Percentiles rank a stretch among this genome's conserved stretches.
These are phyloP conservation scores for Wakefieldia striispora DNA, from an alignment of 768 basidiomycete genomes.

Conservation along the genomic window DNA sequence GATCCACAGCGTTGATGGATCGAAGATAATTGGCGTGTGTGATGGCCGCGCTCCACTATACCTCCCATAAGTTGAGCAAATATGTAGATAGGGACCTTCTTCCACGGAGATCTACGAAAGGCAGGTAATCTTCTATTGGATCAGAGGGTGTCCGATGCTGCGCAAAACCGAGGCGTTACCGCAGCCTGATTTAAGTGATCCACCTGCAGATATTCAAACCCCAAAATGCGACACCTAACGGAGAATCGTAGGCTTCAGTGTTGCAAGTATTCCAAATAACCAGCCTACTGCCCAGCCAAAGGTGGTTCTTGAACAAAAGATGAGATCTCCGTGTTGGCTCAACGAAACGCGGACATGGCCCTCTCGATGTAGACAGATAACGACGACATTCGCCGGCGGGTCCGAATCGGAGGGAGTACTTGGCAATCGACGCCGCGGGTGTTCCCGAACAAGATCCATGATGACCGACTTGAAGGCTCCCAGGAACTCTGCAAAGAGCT, in stretches of 20 bases:
- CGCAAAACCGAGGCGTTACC: too few relatives aligned
- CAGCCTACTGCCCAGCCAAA: slow-evolving; percentile 24
- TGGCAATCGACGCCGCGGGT: slow-evolving; percentile 54
- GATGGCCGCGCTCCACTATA: slow-evolving; percentile 47
- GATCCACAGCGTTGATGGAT: slow-evolving; percentile 57
- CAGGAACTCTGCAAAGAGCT: slow-evolving; percentile 60
- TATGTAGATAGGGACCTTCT: too few relatives aligned
- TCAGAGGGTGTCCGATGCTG: too few relatives aligned
- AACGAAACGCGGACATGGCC: slow-evolving; percentile 38
- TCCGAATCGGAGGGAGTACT: slow-evolving; percentile 45
- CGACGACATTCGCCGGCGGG: slow-evolving; percentile 40
- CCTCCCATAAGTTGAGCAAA: too few relatives aligned
- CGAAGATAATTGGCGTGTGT: slow-evolving; percentile 61
- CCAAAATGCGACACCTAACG: too few relatives aligned
- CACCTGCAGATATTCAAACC: slow-evolving; percentile 59
- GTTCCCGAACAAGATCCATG: slow-evolving; percentile 54
- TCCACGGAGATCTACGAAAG: too few relatives aligned
- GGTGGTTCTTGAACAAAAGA: slow-evolving; percentile 6
- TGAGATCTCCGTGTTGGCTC: too few relatives aligned
- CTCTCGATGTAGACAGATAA: slow-evolving; percentile 42
- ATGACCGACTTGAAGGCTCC: slow-evolving; percentile 51
- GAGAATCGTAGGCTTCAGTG: too few relatives aligned
- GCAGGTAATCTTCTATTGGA: too few relatives aligned
- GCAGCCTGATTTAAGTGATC: slow-evolving; percentile 73
- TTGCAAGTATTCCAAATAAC: too few relatives aligned